Base-by-base conservation (phyloP, 371 early-diverging fungal species). In the Apophysomyces elegans region DNA sequence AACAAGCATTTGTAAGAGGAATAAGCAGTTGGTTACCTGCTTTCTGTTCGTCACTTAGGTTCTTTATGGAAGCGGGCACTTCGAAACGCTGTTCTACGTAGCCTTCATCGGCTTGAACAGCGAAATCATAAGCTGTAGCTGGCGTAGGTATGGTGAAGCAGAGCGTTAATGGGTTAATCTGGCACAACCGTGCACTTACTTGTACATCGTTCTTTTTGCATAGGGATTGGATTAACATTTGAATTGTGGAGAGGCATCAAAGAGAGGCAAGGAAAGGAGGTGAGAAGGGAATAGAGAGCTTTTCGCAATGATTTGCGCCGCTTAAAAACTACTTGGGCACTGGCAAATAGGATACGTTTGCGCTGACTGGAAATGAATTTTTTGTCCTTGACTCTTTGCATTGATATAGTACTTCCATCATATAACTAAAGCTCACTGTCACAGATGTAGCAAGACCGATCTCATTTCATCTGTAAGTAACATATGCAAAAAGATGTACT, bases 11-110 rank as follows among this genome's bases (percentile, higher is more conserved):
- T 26, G 32, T 26, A 26, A 26, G 32, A 26, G 3, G 32, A 26
- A 26, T 1, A 26, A 26, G 32, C 32, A 26, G 32, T 2, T 26
- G 32, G 2, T 67, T 76, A 86, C 90, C 88, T 68, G 86, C 88
- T 77, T 83, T 81, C 69, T 88, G 87, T 50, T 88, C 88, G 50
- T 89, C 87, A 41, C 75, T 81, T 86, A 86, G 85, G 12, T 68
- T 59, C 16, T 69, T 65, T 67, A 80, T 79, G 62, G 72, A 84
- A 41, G 68, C 68, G 21, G 88, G 87, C 7, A 78, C 61, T 63
- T 86, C 86, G 58, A 87, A 69, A 50, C 84, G 76, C 63, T 83
- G 85, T 62, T 90, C 90, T 58, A 84, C 83, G 63, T 84, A 90
- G 18, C 90, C 90, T 70, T 90, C 90, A 68, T 90, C 90, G 39